Percentiles rank a stretch among this genome's conserved stretches.
Evolutionary conservation across 441 rosid genomes (phyloP).

Genomic region (Pelargonium cotyledonis): DNA sequence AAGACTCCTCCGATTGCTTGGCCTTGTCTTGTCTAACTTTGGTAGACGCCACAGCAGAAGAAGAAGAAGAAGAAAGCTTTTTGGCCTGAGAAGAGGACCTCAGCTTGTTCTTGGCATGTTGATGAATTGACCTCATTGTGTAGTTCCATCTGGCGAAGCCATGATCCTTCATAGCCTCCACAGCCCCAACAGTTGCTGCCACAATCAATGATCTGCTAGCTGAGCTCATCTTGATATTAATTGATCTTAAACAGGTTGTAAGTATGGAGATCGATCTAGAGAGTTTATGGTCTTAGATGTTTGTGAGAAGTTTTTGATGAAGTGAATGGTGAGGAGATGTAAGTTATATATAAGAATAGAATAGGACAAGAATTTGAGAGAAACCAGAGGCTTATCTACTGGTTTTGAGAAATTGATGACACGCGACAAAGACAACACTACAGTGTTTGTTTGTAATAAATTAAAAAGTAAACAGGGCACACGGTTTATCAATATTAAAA

Average conservation of each 20-base stretch:
- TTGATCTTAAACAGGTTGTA: background rate
- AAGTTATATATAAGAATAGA: too few species aligned
- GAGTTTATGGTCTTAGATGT: background rate
- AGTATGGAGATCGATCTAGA: background rate
- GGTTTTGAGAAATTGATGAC: too few species aligned
- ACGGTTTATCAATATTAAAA: too few species aligned
- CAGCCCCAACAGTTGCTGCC: background rate
- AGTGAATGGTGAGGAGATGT: too few species aligned
- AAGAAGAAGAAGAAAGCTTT: conserved; percentile 11
- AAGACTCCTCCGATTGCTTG: conserved; percentile 37
- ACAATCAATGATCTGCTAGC: background rate
- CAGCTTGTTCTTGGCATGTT: conserved; percentile 4
- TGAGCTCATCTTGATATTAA: background rate
- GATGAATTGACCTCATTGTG: background rate
- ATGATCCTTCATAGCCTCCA: conserved; percentile 3
- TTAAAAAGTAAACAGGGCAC: too few species aligned
- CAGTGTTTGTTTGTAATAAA: too few species aligned
- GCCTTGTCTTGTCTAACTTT: conserved; percentile 13
- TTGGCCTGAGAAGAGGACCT: conserved; percentile 7
- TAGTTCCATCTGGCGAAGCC: conserved; percentile 39
- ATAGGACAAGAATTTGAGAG: too few species aligned
- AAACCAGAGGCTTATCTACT: too few species aligned
- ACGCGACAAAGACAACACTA: too few species aligned
- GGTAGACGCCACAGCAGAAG: conserved; percentile 9
- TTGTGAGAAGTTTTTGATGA: too few species aligned